phyloP scores from a whole-genome alignment of 495 filamentous ascomycete species.

The Aspergillus mulundensis region DNA sequence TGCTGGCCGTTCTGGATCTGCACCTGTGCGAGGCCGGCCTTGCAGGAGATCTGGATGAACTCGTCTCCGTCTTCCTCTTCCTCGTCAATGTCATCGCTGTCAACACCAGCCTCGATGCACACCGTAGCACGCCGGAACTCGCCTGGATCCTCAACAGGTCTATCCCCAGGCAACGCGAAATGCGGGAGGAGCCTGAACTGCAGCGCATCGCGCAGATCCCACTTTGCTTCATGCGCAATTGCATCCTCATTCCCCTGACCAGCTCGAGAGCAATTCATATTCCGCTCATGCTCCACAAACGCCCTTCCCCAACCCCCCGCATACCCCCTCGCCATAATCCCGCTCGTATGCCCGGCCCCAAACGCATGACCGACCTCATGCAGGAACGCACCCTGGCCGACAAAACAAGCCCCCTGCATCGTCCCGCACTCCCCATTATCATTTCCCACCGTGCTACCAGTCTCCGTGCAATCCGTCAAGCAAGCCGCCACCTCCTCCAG shows the following conservation, averaged over 20 bases:
- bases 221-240: background rate
- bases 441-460: background rate
- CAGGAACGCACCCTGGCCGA: conserved; percentile 1
- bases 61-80: background rate
- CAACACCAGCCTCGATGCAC: no score
- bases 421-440: background rate
- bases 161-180: background rate
- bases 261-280: no score
- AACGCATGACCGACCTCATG: conserved; percentile 2
- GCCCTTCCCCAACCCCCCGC: background rate
- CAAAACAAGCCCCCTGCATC: background rate
- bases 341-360: background rate
- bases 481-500: background rate
- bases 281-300: no score
- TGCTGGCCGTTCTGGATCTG: background rate
- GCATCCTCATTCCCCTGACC: no score
- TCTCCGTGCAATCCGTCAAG: background rate
- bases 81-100: no score
- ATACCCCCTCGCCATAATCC: conserved; percentile 1
- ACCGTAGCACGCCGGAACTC: no score
- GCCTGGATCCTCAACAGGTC: background rate
- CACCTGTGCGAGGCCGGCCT: background rate
- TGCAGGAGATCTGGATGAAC: background rate
- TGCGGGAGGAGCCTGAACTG: background rate
- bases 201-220: background rate